Percentiles rank a stretch among this genome's conserved stretches.
These are phyloP conservation scores for Sarocladium kiliense DNA, from an alignment of 2,329 filamentous ascomycete species.

Conservation along the genomic window DNA sequence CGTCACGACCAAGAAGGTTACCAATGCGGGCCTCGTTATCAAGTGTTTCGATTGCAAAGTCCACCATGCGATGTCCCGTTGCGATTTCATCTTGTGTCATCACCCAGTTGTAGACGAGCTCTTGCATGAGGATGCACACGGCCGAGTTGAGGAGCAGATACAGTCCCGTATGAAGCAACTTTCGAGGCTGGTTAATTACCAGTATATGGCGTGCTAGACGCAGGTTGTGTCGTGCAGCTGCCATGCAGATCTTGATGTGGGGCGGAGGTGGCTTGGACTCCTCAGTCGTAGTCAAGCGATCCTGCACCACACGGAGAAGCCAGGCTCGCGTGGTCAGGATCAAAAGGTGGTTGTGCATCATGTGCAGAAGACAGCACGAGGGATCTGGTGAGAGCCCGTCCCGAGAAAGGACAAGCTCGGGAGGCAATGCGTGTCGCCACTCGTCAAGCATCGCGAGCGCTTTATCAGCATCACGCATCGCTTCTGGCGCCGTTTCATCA, in stretches of 20 bases:
- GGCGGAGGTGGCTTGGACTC: slow-evolving; percentile 11
- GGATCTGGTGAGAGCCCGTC: slow-evolving; percentile 33
- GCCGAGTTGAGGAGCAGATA: slow-evolving; percentile 47
- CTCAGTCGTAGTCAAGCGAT: slow-evolving; percentile 28
- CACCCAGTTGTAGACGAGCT: slow-evolving; percentile 31
- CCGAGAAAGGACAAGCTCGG: slow-evolving; percentile 30
- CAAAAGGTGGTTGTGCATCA: slow-evolving; percentile 45
- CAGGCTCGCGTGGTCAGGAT: slow-evolving; percentile 43
- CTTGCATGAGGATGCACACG: slow-evolving; percentile 40
- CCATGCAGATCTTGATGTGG: slow-evolving; percentile 33
- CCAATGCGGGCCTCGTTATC: neutral
- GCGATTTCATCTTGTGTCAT: slow-evolving; percentile 5
- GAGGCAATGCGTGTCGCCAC: slow-evolving; percentile 35
- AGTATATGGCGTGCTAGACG: slow-evolving; percentile 35
- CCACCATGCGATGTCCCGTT: slow-evolving; percentile 1
- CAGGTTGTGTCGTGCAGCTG: slow-evolving; percentile 41
- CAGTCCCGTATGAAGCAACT: slow-evolving; percentile 38
- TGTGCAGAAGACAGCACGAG: slow-evolving; percentile 39
- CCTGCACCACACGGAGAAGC: slow-evolving; percentile 42
- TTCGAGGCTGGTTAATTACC: slow-evolving; percentile 29
- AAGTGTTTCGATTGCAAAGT: slow-evolving; percentile 3
- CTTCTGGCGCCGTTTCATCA: slow-evolving; percentile 17
- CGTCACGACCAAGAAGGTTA: neutral
- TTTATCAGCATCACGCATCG: slow-evolving; percentile 29
- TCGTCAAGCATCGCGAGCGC: slow-evolving; percentile 35